Percentiles rank a stretch among this genome's conserved stretches.
Evolutionary conservation across 2,329 filamentous ascomycete genomes (phyloP).

Genomic region (Claviceps pazoutovae): DNA sequence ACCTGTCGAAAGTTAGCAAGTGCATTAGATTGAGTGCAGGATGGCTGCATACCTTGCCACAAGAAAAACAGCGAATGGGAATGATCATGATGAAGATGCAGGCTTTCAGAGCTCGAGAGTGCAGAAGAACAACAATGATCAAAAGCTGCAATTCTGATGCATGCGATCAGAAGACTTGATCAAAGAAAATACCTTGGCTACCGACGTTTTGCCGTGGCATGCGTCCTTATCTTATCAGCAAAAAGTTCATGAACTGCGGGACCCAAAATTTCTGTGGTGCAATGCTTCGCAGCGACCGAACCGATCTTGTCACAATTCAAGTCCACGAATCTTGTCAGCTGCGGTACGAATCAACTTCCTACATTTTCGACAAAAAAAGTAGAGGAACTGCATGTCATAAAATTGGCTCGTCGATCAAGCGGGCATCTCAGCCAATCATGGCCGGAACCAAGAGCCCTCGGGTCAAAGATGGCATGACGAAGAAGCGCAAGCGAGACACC

Average conservation of each 20-base stretch:
- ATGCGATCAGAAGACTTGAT: neutral
- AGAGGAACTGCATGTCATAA: neutral
- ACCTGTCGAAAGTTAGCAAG: slow-evolving; percentile 46
- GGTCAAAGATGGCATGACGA: slow-evolving; percentile 23
- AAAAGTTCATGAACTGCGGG: slow-evolving; percentile 24
- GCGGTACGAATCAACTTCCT: slow-evolving; percentile 3
- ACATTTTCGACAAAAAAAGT: too few relatives aligned
- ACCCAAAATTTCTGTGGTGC: slow-evolving; percentile 24
- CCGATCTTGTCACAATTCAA: neutral
- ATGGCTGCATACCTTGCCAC: slow-evolving; percentile 64
- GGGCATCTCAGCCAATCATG: slow-evolving; percentile 15
- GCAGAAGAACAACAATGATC: neutral
- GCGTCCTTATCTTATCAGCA: slow-evolving; percentile 27
- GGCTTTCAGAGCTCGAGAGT: neutral
- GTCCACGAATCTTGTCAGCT: neutral
- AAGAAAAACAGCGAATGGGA: slow-evolving; percentile 95
- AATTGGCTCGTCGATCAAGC: neutral
- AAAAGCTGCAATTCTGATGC: slow-evolving; percentile 1
- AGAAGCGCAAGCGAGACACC: slow-evolving; percentile 34
- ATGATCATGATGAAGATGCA: slow-evolving; percentile 63
- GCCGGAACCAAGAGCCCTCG: slow-evolving; percentile 19
- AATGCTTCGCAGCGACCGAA: neutral
- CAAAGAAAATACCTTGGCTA: slow-evolving; percentile 11
- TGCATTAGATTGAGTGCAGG: neutral
- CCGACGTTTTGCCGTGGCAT: slow-evolving; percentile 18